A percentile compares a stretch with the other conserved stretches of the same genome.
Conservation (phyloP, 148 eudicot genomes). For the Silene latifolia region DNA sequence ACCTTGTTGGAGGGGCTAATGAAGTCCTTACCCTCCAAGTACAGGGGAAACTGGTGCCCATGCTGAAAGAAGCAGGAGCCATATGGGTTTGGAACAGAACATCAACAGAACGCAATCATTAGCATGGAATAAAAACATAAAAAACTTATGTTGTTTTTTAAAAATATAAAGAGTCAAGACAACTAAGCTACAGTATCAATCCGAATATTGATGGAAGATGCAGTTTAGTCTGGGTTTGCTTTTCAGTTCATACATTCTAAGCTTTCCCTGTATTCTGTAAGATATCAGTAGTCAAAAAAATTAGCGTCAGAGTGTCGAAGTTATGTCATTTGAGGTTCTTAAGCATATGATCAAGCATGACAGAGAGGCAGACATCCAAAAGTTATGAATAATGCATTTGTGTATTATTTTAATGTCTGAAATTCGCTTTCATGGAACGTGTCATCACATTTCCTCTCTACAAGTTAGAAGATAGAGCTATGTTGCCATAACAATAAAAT, state of each 20-base stretch:
- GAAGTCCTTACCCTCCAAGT: slow-evolving; percentile 74
- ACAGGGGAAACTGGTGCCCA: slow-evolving; percentile 51
- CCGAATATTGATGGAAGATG: neutral
- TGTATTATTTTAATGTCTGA: neutral
- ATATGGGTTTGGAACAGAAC: slow-evolving; percentile 47
- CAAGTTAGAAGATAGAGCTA: neutral
- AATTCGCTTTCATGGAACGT: neutral
- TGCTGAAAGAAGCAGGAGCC: slow-evolving; percentile 64
- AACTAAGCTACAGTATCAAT: neutral
- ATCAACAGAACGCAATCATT: slow-evolving; percentile 4
- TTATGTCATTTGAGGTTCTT: neutral
- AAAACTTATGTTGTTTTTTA: neutral
- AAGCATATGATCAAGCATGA: neutral
- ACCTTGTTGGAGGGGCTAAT: slow-evolving; percentile 66
- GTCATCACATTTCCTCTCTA: neutral
- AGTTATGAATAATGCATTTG: neutral
- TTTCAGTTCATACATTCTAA: neutral
- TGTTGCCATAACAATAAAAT: neutral
- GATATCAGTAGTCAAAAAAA: neutral
- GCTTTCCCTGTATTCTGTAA: neutral
- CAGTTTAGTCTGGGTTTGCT: neutral
- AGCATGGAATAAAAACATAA: neutral
- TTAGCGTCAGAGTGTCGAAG: neutral
- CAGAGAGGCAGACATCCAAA: neutral
- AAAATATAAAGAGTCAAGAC: neutral